Conservation (phyloP, 1,284 basidiomycete genomes). For the Phellinidium pouzarii region DNA sequence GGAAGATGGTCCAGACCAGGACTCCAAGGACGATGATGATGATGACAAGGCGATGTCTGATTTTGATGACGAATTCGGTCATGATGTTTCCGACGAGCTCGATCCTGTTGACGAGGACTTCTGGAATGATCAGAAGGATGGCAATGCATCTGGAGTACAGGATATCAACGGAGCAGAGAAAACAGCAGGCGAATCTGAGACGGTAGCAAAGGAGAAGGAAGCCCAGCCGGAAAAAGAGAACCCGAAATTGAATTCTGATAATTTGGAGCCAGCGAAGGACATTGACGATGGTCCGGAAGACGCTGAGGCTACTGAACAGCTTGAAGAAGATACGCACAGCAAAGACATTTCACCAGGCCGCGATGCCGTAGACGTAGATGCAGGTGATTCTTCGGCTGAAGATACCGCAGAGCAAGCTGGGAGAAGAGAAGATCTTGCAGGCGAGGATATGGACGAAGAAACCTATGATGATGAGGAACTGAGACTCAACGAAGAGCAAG, state of each 20-base stretch:
- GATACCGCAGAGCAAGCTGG: background rate
- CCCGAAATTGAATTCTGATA: background rate
- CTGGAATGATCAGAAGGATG: constrained; percentile 27
- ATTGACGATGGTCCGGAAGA: background rate
- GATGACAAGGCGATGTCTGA: constrained; percentile 27
- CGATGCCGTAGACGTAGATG: background rate
- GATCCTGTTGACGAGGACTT: constrained; percentile 36
- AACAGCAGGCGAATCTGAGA: background rate
- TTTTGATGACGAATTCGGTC: constrained; percentile 34
- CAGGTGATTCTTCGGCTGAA: background rate
- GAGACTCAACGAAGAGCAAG: constrained; percentile 5
- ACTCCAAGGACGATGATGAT: constrained; percentile 26
- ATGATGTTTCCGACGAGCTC: constrained; percentile 33
- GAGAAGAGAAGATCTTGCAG: too few relatives aligned
- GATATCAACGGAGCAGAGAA: background rate
- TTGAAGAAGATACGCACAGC: background rate
- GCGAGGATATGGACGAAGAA: background rate
- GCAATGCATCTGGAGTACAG: constrained; percentile 12
- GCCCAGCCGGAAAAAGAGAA: background rate
- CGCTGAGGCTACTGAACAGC: background rate
- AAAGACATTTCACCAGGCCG: background rate
- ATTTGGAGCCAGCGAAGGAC: background rate
- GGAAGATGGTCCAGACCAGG: constrained; percentile 61
- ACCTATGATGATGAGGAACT: background rate
- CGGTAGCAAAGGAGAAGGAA: background rate